Evolutionary conservation across 768 basidiomycete species (phyloP).

Genomic region (Punctularia strigosozonata): DNA sequence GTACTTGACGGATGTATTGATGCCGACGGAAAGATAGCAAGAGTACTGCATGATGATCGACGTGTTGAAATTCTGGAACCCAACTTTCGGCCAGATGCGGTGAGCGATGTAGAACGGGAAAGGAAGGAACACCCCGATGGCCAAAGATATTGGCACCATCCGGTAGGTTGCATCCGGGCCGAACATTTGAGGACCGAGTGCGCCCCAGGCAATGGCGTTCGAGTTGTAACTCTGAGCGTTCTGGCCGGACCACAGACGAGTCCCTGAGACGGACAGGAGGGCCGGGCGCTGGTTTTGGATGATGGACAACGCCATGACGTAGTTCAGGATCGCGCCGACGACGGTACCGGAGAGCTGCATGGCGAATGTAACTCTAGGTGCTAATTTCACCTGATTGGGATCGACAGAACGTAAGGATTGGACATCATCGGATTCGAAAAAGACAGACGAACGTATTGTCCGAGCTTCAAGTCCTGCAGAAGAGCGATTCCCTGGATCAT

Average conservation of each 20-base stretch:
- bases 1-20: constrained; percentile 19
- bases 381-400: no score
- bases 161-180: constrained; percentile 12
- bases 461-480: constrained; percentile 13
- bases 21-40: constrained; percentile 18
- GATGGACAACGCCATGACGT: constrained; percentile 16
- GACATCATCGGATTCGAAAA: no score
- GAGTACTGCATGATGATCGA: constrained; percentile 16
- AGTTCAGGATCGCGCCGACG: constrained; percentile 11
- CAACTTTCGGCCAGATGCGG: constrained; percentile 16
- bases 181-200: constrained; percentile 21
- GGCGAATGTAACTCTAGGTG: constrained; percentile 11
- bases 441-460: no score
- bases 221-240: constrained; percentile 17
- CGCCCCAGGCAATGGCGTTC: constrained; percentile 20
- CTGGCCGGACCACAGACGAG: constrained; percentile 22
- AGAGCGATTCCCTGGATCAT: constrained; percentile 7
- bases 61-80: constrained; percentile 16
- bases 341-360: constrained; percentile 16
- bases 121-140: constrained; percentile 20
- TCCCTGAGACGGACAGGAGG: constrained; percentile 17
- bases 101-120: constrained; percentile 22
- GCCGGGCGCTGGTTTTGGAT: constrained; percentile 14
- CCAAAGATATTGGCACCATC: constrained; percentile 16
- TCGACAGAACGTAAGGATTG: no score